Base-by-base conservation (phyloP, 495 filamentous ascomycete genomes). In the Aspergillus carlsbadensis region DNA sequence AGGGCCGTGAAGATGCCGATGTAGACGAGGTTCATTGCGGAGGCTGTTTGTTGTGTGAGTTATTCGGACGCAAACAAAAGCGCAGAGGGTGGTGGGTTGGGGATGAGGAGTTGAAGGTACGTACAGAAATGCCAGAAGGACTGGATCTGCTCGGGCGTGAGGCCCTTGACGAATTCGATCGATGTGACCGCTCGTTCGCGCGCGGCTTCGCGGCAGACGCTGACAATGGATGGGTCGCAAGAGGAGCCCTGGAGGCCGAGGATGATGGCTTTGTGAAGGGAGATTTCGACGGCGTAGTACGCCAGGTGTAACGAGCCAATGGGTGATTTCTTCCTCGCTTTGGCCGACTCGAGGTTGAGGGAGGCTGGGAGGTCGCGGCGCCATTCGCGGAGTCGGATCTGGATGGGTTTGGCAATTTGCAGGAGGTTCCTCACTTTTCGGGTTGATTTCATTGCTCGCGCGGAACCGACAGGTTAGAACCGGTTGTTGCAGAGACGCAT, bases 61-160 rank as follows among this genome's bases (percentile, higher is more conserved):
- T n/a, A n/a, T n/a, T n/a, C n/a, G n/a, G n/a, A n/a, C n/a, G n/a
- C n/a, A n/a, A n/a, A n/a, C n/a, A n/a, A n/a, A n/a, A n/a, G n/a
- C n/a, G n/a, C n/a, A n/a, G n/a, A n/a, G n/a, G n/a, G n/a, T n/a
- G n/a, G n/a, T n/a, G n/a, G n/a, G n/a, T n/a, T n/a, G n/a, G n/a
- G 14, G 22, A 47, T 10, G 14, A 47, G 29, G 22, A 47, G 15
- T 13, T 1, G 21, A n/a, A n/a, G 24, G 46, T 5, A 50, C 31
- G 17, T 37, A 50, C 47, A 18, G 20, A 50, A 50, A 50, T 37
- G 33, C 47, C 47, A 50, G 17, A 50, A 50, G 13, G 47, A 50
- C 20, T 50, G 47, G 15, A 50, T 50, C 26, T 50, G 47, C 21
- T 50, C 47, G 6, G 47, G n/a, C 14, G 20, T 50, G 31, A 50